phyloP scores from a whole-genome alignment of 768 basidiomycete species.

The Termitomyces eurrhizus region DNA sequence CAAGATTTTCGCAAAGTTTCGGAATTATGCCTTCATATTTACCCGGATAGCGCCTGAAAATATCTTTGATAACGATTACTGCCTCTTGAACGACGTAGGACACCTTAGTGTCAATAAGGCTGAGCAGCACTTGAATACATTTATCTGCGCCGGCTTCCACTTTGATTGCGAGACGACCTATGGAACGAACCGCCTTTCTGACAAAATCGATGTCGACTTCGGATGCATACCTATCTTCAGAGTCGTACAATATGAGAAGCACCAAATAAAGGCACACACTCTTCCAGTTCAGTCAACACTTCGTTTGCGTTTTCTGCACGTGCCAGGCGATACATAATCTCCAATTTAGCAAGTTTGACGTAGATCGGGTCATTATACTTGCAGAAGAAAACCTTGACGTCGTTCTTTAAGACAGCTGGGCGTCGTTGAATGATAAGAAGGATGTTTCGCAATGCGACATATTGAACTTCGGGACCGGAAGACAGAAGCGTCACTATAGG shows the following conservation, averaged over 20 bases:
- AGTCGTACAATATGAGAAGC: neutral
- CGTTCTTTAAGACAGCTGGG: constrained; percentile 89
- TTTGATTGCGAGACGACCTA: constrained; percentile 97
- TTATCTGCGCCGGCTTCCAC: constrained; percentile 84
- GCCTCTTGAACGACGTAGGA: constrained; percentile 97
- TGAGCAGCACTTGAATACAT: constrained; percentile 84
- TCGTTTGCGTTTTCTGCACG: constrained; percentile 92
- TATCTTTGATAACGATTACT: constrained; percentile 95
- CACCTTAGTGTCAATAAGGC: constrained; percentile 89
- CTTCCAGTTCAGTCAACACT: constrained; percentile 91
- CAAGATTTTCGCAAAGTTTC: constrained; percentile 87
- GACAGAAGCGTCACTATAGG: constrained; percentile 84
- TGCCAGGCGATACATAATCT: constrained; percentile 98
- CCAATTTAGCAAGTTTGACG: constrained; percentile 95
- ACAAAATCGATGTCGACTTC: constrained; percentile 99
- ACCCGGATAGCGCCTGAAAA: constrained; percentile 95
- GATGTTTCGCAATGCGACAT: constrained; percentile 95
- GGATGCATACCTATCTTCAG: constrained; percentile 75
- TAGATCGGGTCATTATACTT: constrained; percentile 99
- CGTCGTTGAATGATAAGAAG: constrained; percentile 95
- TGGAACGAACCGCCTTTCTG: constrained; percentile 94
- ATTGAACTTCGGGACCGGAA: constrained; percentile 98
- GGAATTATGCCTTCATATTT: constrained; percentile 97
- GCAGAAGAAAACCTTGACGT: constrained; percentile 99
- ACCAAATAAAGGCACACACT: constrained; percentile 46